Percentiles rank a stretch among this genome's conserved stretches.
Conservation (phyloP, 495 filamentous ascomycete species). For the Penicillium daleae region DNA sequence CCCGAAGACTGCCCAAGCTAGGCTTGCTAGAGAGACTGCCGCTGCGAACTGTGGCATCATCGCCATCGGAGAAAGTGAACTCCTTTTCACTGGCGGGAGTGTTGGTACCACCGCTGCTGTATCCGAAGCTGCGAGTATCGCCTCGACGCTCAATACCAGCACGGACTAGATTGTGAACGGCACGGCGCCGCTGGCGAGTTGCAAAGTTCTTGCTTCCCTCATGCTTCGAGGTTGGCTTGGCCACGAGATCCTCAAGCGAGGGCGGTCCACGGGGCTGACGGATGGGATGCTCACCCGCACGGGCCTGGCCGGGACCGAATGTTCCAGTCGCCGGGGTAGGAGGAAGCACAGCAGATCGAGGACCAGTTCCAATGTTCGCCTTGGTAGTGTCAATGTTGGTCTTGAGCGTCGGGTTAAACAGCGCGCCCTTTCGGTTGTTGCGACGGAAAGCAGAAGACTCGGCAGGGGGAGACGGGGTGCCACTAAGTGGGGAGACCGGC, state of each 20-base stretch:
- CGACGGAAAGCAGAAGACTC: constrained; percentile 87
- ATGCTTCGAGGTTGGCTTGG: constrained; percentile 89
- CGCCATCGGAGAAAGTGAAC: constrained; percentile 79
- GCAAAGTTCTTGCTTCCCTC: constrained; percentile 99
- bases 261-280: constrained; percentile 95
- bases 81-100: constrained; percentile 89
- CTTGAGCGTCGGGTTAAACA: constrained; percentile 67
- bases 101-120: constrained; percentile 73
- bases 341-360: constrained; percentile 78
- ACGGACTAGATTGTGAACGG: constrained; percentile 87
- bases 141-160: constrained; percentile 85
- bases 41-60: constrained; percentile 79
- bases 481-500: constrained; percentile 68
- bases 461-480: constrained; percentile 60
- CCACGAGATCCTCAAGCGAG: constrained; percentile 84
- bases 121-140: constrained; percentile 60
- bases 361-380: constrained; percentile 60
- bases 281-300: constrained; percentile 90
- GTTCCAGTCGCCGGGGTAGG: constrained; percentile 81
- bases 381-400: constrained; percentile 61
- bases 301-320: constrained; percentile 90
- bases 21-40: constrained; percentile 79
- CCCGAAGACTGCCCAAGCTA: constrained; percentile 78
- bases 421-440: constrained; percentile 89
- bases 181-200: constrained; percentile 87